phyloP scores from a whole-genome alignment of 495 filamentous ascomycete genomes.

The Penicillium nucicola region DNA sequence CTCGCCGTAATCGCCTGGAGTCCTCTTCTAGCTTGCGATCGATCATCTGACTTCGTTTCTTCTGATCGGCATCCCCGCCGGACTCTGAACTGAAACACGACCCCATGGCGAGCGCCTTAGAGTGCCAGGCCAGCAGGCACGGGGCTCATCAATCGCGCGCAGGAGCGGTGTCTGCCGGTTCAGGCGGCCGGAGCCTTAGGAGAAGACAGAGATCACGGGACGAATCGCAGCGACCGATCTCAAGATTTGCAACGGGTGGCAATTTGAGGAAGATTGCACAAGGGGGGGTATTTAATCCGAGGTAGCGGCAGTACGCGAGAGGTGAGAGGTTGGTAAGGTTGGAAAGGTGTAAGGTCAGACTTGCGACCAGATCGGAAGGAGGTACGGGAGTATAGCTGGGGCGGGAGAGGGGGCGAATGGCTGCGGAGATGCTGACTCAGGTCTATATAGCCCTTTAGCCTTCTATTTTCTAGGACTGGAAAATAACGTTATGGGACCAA shows the following conservation, averaged over 20 bases:
- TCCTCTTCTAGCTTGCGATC: slow-evolving; percentile 92
- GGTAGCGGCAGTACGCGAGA: background rate
- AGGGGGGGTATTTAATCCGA: background rate
- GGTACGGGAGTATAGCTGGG: slow-evolving; percentile 2
- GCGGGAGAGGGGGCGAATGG: background rate
- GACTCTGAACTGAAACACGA: slow-evolving; percentile 77
- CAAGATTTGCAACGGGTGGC: too few species aligned
- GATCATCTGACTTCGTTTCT: slow-evolving; percentile 90
- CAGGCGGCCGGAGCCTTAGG: slow-evolving; percentile 20
- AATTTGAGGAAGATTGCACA: slow-evolving; percentile 5
- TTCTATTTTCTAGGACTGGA: too few species aligned
- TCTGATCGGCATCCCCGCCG: slow-evolving; percentile 80
- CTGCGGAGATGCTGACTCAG: background rate
- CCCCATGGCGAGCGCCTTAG: slow-evolving; percentile 61
- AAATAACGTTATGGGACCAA: background rate
- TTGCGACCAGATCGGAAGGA: slow-evolving; percentile 13
- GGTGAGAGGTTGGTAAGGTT: slow-evolving; percentile 1
- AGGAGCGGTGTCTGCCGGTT: slow-evolving; percentile 25
- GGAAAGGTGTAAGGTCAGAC: slow-evolving; percentile 4
- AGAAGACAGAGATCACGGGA: slow-evolving; percentile 2
- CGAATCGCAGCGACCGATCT: slow-evolving; percentile 7
- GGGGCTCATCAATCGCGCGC: slow-evolving; percentile 24
- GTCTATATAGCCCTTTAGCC: too few species aligned
- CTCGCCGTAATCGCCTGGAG: slow-evolving; percentile 79
- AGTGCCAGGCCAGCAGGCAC: slow-evolving; percentile 24